phyloP scores from a whole-genome alignment of 805 yeast genomes.

The Sungouiozyma ichnusensis region DNA sequence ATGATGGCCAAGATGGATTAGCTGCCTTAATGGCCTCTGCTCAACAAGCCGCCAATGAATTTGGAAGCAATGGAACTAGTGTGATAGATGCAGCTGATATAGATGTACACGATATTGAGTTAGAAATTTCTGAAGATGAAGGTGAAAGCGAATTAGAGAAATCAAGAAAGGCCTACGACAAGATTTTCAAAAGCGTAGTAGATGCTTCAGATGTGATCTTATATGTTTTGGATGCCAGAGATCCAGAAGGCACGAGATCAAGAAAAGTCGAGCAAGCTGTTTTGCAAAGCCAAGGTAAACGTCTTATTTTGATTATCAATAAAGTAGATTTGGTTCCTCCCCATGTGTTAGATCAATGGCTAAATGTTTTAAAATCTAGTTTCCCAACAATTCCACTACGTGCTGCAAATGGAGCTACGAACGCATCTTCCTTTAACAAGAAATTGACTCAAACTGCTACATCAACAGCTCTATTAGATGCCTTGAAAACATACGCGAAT shows the following conservation, averaged over 20 bases:
- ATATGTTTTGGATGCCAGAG: constrained; percentile 94
- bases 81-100: constrained; percentile 34
- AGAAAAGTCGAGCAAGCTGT: constrained; percentile 86
- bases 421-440: constrained; percentile 59
- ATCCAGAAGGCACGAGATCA: constrained; percentile 92
- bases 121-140: constrained; percentile 35
- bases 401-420: constrained; percentile 67
- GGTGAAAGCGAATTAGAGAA: constrained; percentile 47
- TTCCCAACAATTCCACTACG: constrained; percentile 90
- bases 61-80: constrained; percentile 37
- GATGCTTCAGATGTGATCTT: constrained; percentile 85
- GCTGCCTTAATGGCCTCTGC: constrained; percentile 87
- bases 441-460: constrained; percentile 62
- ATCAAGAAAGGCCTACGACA: constrained; percentile 86
- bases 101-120: constrained; percentile 43
- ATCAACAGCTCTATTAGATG: constrained; percentile 61
- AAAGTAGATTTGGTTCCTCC: constrained; percentile 91
- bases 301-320: constrained; percentile 77
- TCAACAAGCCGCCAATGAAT: constrained; percentile 72
- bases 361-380: constrained; percentile 60
- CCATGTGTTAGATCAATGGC: constrained; percentile 73
- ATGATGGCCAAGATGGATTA: constrained; percentile 43
- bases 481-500: constrained; percentile 76
- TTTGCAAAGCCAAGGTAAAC: constrained; percentile 60
- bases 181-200: constrained; percentile 84